phyloP scores from a whole-genome alignment of 2,329 filamentous ascomycete species.

The Cytospora schulzeri region DNA sequence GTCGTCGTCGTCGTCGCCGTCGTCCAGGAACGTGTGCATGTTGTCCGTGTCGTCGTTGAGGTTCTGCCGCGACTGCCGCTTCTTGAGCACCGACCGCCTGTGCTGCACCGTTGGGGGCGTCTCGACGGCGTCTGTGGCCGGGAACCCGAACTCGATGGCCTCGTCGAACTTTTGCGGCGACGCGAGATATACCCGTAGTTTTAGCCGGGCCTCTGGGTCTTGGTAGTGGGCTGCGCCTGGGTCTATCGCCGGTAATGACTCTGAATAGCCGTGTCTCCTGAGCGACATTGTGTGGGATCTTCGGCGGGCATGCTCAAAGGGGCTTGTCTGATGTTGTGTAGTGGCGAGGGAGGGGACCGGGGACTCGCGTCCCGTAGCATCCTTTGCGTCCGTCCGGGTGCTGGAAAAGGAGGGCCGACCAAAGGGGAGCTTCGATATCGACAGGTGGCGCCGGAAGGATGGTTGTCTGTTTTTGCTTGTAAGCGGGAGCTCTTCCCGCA shows the following conservation, averaged over 20 bases:
- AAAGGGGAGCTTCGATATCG: slow-evolving; percentile 68
- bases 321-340: slow-evolving; percentile 25
- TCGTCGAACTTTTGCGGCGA: slow-evolving; percentile 96
- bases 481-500: slow-evolving; percentile 52
- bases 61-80: slow-evolving; percentile 34
- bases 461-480: slow-evolving; percentile 52
- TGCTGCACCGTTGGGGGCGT: slow-evolving; percentile 36
- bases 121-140: slow-evolving; percentile 55
- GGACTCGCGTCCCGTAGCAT: slow-evolving; percentile 39
- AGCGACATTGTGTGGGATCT: slow-evolving; percentile 59
- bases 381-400: slow-evolving; percentile 50
- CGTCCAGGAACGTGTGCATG: slow-evolving; percentile 58
- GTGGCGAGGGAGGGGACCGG: slow-evolving; percentile 32
- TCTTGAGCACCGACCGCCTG: slow-evolving; percentile 34
- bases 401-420: slow-evolving; percentile 54
- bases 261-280: slow-evolving; percentile 50
- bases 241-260: slow-evolving; percentile 61
- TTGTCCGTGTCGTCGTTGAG: slow-evolving; percentile 48
- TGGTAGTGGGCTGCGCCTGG: slow-evolving; percentile 80
- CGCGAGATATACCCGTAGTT: slow-evolving; percentile 81
- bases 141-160: slow-evolving; percentile 91
- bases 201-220: slow-evolving; percentile 84
- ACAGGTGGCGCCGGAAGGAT: slow-evolving; percentile 71
- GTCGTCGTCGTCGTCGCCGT: slow-evolving; percentile 43
- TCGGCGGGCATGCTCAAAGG: slow-evolving; percentile 45